A percentile compares a stretch with the other conserved stretches of the same genome.
phyloP scores from a whole-genome alignment of 192 early-diverging fungal genomes.

The Dissophora globulifera region DNA sequence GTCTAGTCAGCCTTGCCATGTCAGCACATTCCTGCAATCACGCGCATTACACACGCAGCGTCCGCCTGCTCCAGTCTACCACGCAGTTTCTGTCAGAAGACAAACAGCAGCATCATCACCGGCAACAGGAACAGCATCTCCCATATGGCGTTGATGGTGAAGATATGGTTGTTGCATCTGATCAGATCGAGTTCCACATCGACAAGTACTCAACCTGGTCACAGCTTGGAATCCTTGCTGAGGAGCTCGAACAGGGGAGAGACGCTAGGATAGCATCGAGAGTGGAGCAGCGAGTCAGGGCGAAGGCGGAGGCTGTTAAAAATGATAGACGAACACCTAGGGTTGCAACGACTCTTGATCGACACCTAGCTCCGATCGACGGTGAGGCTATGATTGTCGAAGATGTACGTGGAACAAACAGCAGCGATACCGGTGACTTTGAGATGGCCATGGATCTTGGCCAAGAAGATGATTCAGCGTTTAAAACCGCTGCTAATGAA shows the following conservation, averaged over 20 bases:
- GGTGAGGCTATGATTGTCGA: not conserved
- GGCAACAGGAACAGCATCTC: not conserved
- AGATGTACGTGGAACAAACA: not conserved
- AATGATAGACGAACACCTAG: no score
- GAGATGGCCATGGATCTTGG: constrained; percentile 11
- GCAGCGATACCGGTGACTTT: not conserved
- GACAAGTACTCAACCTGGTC: constrained; percentile 6
- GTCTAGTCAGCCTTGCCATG: constrained; percentile 17
- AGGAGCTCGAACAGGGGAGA: constrained; percentile 20
- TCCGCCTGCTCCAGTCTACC: constrained; percentile 5
- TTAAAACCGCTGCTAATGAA: no score
- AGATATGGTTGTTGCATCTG: no score
- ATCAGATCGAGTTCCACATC: constrained; percentile 10
- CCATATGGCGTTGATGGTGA: no score
- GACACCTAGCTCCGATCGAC: not conserved
- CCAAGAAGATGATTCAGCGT: not conserved
- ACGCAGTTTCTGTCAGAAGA: not conserved
- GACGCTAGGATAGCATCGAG: constrained; percentile 9
- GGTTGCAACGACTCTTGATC: no score
- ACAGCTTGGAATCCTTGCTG: constrained; percentile 22
- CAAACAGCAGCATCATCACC: no score
- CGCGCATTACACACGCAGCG: constrained; percentile 2
- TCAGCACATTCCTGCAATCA: constrained; percentile 10
- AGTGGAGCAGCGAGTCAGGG: not conserved
- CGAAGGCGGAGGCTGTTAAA: not conserved